Percentiles rank a stretch among this genome's conserved stretches.
Evolutionary conservation across 2,329 filamentous ascomycete genomes (phyloP).

Genomic region (Fusarium nisikadoi): DNA sequence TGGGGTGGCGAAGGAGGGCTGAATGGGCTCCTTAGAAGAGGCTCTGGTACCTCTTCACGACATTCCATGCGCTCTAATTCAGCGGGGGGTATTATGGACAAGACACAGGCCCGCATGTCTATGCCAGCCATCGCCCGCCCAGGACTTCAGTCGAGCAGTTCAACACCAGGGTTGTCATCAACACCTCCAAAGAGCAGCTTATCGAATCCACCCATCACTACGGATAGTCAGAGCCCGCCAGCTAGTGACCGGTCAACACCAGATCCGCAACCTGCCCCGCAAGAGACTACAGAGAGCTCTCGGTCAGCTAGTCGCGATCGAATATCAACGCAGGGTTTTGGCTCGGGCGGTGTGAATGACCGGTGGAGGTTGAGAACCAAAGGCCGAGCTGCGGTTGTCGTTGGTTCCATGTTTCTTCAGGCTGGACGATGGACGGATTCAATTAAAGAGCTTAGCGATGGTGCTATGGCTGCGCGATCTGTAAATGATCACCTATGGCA

Average conservation of each 20-base stretch:
- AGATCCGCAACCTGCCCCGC: constrained; percentile 50
- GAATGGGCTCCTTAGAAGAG: constrained; percentile 58
- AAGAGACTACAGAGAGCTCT: constrained; percentile 56
- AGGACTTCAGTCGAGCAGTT: constrained; percentile 56
- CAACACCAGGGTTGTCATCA: constrained; percentile 61
- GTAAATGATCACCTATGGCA: constrained; percentile 97
- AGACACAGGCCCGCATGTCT: constrained; percentile 77
- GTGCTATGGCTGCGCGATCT: constrained; percentile 78
- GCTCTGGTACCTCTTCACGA: constrained; percentile 64
- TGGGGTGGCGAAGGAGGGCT: constrained; percentile 54
- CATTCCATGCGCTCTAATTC: constrained; percentile 64
- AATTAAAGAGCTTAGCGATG: constrained; percentile 83
- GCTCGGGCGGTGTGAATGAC: constrained; percentile 76
- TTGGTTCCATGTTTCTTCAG: constrained; percentile 88
- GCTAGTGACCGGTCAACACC: constrained; percentile 53
- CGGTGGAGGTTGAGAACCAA: constrained; percentile 83
- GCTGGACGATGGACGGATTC: constrained; percentile 92
- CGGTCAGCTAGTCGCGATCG: constrained; percentile 64
- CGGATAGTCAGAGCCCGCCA: constrained; percentile 56
- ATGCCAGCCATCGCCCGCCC: constrained; percentile 72
- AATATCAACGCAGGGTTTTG: constrained; percentile 77
- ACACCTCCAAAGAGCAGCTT: constrained; percentile 62
- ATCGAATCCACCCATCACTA: constrained; percentile 60
- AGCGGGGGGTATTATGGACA: constrained; percentile 64
- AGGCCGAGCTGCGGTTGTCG: constrained; percentile 79